Evolutionary conservation across 371 early-diverging fungal genomes (phyloP).

Genomic region (Choanephora cucurbitarum): DNA sequence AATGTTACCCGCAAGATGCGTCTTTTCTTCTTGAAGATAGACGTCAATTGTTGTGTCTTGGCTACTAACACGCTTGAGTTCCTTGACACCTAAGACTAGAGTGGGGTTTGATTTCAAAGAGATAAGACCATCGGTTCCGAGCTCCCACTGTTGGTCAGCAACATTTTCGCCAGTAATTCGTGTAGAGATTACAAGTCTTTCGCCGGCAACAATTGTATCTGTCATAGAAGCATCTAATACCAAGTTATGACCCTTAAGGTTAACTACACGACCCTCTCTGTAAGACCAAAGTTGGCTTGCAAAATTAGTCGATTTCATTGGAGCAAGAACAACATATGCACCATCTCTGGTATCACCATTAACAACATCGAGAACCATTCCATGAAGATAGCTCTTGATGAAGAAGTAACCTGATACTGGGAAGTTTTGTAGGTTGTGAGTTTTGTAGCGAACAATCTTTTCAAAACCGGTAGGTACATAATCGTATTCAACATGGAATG

Average conservation of each 20-base stretch:
- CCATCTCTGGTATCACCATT: constrained; percentile 27
- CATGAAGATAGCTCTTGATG: constrained; percentile 48
- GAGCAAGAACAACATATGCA: constrained; percentile 34
- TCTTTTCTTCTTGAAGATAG: constrained; percentile 42
- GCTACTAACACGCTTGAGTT: constrained; percentile 28
- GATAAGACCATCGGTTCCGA: constrained; percentile 31
- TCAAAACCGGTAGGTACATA: constrained; percentile 45
- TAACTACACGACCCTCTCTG: constrained; percentile 48
- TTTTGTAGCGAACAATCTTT: constrained; percentile 40
- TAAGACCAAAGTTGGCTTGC: constrained; percentile 60
- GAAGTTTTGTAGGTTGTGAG: constrained; percentile 25
- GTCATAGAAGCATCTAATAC: constrained; percentile 37
- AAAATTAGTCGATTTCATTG: constrained; percentile 33
- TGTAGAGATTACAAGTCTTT: constrained; percentile 31
- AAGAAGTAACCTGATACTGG: constrained; percentile 43
- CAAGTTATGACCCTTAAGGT: constrained; percentile 43
- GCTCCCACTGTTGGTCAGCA: constrained; percentile 41
- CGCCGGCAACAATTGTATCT: constrained; percentile 28
- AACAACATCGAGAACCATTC: constrained; percentile 41
- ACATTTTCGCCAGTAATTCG: constrained; percentile 17
- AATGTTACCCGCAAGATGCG: constrained; percentile 21
- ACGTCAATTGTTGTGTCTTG: constrained; percentile 25
- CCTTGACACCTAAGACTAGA: constrained; percentile 41
- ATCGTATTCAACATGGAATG: constrained; percentile 21
- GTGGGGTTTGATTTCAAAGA: constrained; percentile 33